These are phyloP conservation scores for Kazachstania bromeliacearum DNA, from an alignment of 805 yeast genomes.

Conservation along the genomic window DNA sequence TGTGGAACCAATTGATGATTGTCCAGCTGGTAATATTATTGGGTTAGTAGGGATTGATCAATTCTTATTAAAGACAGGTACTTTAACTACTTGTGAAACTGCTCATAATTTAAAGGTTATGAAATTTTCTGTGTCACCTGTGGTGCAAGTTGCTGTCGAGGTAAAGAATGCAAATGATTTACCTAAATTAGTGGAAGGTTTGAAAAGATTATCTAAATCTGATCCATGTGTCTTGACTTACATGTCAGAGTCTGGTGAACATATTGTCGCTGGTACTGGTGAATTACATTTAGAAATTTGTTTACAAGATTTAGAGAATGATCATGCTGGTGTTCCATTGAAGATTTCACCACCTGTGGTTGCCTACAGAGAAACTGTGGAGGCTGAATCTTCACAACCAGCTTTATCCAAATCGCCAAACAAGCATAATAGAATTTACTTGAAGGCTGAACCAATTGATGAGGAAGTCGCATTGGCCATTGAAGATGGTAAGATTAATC, in stretches of 20 bases:
- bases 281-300: constrained; percentile 99
- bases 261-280: constrained; percentile 99
- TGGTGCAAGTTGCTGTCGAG: constrained; percentile 98
- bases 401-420: constrained; percentile 99
- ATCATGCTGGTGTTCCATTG: constrained; percentile 99
- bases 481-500: constrained; percentile 82
- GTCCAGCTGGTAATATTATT: constrained; percentile 99
- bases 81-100: constrained; percentile 90
- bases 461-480: constrained; percentile 90
- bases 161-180: constrained; percentile 98
- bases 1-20: constrained; percentile 96
- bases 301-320: constrained; percentile 89
- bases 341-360: constrained; percentile 97
- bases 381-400: constrained; percentile 83
- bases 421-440: constrained; percentile 99
- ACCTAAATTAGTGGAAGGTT: constrained; percentile 99
- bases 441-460: constrained; percentile 90
- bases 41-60: constrained; percentile 99
- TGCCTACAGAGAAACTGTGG: constrained; percentile 97
- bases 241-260: constrained; percentile 96
- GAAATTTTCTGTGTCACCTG: constrained; percentile 99
- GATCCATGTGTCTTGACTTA: constrained; percentile 93
- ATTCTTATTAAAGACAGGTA: constrained; percentile 98
- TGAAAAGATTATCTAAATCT: constrained; percentile 98
- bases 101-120: constrained; percentile 99